phyloP scores from a whole-genome alignment of 495 filamentous ascomycete genomes.

The Astrothelium subdiscretum region DNA sequence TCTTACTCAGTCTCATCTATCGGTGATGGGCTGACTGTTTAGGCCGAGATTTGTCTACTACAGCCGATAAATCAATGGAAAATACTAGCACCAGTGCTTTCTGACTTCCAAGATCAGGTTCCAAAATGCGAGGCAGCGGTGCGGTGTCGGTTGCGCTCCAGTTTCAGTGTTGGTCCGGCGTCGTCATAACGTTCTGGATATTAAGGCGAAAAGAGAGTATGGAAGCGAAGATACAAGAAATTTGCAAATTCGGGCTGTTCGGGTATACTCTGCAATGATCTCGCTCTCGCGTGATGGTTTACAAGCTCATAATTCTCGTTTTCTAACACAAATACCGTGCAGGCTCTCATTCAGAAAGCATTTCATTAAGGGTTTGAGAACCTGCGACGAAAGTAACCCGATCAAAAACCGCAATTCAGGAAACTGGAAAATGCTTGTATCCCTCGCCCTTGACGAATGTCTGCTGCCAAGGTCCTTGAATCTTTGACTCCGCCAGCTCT shows the following conservation, averaged over 20 bases:
- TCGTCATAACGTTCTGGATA: background rate
- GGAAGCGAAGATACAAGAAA: background rate
- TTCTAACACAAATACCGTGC: background rate
- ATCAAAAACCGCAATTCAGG: background rate
- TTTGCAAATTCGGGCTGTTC: background rate
- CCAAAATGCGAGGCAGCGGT: too few species aligned
- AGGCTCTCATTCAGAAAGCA: background rate
- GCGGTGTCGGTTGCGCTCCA: too few species aligned
- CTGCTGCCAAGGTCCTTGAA: slow-evolving; percentile 28
- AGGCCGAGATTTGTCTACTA: background rate
- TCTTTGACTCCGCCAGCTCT: slow-evolving; percentile 23
- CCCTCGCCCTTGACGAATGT: slow-evolving; percentile 33
- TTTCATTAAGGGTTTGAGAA: background rate
- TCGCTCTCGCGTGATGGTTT: background rate
- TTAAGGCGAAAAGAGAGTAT: background rate
- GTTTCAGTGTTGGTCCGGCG: background rate
- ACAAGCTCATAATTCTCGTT: background rate
- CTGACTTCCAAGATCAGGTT: too few species aligned
- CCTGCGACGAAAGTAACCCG: background rate
- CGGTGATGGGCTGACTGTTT: too few species aligned
- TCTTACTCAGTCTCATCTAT: too few species aligned
- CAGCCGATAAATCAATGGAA: too few species aligned
- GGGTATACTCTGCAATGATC: background rate
- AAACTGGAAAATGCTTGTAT: slow-evolving; percentile 7
- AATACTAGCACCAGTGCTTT: too few species aligned